Conservation (phyloP, 2,329 filamentous ascomycete species). For the Colletotrichum sojae region DNA sequence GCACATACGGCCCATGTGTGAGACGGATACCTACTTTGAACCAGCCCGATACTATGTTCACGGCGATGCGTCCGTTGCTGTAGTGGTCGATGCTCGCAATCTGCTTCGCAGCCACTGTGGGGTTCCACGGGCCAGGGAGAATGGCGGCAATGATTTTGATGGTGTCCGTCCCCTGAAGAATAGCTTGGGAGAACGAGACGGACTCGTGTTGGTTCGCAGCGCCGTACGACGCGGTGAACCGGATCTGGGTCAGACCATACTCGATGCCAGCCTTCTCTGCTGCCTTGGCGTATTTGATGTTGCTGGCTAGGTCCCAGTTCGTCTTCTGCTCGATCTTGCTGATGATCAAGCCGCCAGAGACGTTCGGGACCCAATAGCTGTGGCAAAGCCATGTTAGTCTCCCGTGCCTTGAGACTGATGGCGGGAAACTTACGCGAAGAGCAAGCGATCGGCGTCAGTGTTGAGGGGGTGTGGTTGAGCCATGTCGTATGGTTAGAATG, state of each 20-base stretch:
- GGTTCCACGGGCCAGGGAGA: constrained; percentile 65
- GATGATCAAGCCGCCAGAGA: constrained; percentile 66
- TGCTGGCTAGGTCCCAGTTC: constrained; percentile 63
- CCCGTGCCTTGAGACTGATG: neutral
- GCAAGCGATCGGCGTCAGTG: constrained; percentile 38
- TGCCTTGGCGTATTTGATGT: constrained; percentile 63
- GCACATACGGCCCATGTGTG: too few relatives aligned
- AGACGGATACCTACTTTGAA: constrained; percentile 54
- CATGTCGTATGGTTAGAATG: neutral
- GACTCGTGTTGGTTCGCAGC: constrained; percentile 66
- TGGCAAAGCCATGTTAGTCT: constrained; percentile 35
- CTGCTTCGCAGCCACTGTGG: constrained; percentile 66
- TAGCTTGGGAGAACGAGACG: constrained; percentile 65
- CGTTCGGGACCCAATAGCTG: constrained; percentile 68
- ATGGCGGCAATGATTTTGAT: constrained; percentile 67
- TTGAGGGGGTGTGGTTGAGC: constrained; percentile 34
- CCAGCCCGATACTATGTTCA: constrained; percentile 68
- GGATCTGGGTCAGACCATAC: constrained; percentile 66
- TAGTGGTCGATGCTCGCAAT: constrained; percentile 68
- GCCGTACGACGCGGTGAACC: constrained; percentile 66
- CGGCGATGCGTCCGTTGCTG: constrained; percentile 63
- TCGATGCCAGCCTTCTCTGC: constrained; percentile 65
- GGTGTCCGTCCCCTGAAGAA: constrained; percentile 61
- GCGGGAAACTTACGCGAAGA: constrained; percentile 43
- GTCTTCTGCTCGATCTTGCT: constrained; percentile 66